A percentile compares a stretch with the other conserved stretches of the same genome.
These are phyloP conservation scores for Didymella segeticola DNA, from an alignment of 2,329 filamentous ascomycete species.

Conservation along the genomic window DNA sequence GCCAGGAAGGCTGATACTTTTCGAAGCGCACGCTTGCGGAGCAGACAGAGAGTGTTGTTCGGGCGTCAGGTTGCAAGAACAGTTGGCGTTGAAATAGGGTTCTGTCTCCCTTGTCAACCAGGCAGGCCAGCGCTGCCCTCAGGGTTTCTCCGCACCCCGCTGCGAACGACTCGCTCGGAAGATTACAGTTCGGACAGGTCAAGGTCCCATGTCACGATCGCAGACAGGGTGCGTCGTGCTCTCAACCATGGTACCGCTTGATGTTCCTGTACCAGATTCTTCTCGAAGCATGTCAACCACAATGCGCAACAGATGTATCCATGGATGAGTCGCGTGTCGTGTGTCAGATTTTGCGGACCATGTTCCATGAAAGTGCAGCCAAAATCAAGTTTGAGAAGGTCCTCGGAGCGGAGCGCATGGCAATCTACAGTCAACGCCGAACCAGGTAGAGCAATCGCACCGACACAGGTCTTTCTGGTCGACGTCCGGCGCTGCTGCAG, in stretches of 20 bases:
- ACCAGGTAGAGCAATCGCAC: constrained; percentile 25
- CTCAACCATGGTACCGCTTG: constrained; percentile 28
- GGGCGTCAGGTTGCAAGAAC: background rate
- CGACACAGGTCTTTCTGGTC: constrained; percentile 20
- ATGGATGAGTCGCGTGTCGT: constrained; percentile 31
- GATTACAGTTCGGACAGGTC: constrained; percentile 43
- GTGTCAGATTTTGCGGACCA: constrained; percentile 31
- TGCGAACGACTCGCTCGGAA: constrained; percentile 48
- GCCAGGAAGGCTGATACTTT: background rate
- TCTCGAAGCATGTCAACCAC: constrained; percentile 37
- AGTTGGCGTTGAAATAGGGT: constrained; percentile 46
- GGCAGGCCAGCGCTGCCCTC: constrained; percentile 43
- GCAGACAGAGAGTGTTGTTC: background rate
- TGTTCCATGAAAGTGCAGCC: constrained; percentile 20
- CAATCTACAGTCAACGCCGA: constrained; percentile 15
- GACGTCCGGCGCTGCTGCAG: constrained; percentile 20
- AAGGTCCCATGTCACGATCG: constrained; percentile 49
- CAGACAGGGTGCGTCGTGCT: constrained; percentile 33
- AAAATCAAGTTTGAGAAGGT: constrained; percentile 33
- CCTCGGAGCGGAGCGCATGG: constrained; percentile 24
- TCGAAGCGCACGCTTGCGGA: background rate
- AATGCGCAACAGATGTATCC: constrained; percentile 2
- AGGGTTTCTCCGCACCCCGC: constrained; percentile 48
- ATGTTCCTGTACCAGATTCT: constrained; percentile 32
- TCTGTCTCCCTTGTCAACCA: constrained; percentile 41